Conservation (phyloP, 2,329 filamentous ascomycete species). For the Emericellopsis cladophorae region DNA sequence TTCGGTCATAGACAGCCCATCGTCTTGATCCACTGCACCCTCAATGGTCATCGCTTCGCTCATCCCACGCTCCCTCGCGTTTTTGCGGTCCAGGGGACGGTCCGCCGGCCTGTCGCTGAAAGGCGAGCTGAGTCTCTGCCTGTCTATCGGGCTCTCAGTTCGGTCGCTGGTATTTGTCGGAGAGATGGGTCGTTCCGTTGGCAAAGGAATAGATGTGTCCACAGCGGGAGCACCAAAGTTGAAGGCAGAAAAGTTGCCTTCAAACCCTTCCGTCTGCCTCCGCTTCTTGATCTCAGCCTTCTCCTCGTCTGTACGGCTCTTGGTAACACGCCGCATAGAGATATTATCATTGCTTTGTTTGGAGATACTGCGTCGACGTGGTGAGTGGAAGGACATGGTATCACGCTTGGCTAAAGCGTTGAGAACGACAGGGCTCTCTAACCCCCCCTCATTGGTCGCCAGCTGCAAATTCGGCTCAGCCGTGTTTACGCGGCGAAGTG, state of each 20-base stretch:
- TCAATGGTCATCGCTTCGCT: slow-evolving; percentile 1
- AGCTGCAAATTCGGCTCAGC: slow-evolving; percentile 7
- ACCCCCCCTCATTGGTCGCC: neutral
- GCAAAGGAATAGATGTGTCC: neutral
- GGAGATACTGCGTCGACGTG: slow-evolving; percentile 32
- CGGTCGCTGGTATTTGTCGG: neutral
- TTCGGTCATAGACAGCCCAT: neutral
- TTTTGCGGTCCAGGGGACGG: neutral
- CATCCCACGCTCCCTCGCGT: slow-evolving; percentile 1
- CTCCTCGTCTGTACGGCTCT: slow-evolving; percentile 5
- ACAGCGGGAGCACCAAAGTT: slow-evolving; percentile 19
- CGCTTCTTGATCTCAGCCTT: slow-evolving; percentile 7
- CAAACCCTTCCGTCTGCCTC: slow-evolving; percentile 16
- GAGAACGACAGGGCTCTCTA: slow-evolving; percentile 26
- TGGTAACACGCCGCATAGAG: slow-evolving; percentile 1
- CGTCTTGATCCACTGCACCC: neutral
- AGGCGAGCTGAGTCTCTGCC: neutral
- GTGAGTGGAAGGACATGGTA: slow-evolving; percentile 31
- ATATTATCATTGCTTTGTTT: slow-evolving; percentile 28
- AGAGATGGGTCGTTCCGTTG: neutral
- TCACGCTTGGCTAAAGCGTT: slow-evolving; percentile 37
- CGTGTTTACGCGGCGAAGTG: slow-evolving; percentile 13
- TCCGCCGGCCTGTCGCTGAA: no score
- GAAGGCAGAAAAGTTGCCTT: slow-evolving; percentile 23
- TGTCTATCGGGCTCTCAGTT: neutral